Evolutionary conservation across 2,329 filamentous ascomycete genomes (phyloP).

Genomic region (Colletotrichum sp.): DNA sequence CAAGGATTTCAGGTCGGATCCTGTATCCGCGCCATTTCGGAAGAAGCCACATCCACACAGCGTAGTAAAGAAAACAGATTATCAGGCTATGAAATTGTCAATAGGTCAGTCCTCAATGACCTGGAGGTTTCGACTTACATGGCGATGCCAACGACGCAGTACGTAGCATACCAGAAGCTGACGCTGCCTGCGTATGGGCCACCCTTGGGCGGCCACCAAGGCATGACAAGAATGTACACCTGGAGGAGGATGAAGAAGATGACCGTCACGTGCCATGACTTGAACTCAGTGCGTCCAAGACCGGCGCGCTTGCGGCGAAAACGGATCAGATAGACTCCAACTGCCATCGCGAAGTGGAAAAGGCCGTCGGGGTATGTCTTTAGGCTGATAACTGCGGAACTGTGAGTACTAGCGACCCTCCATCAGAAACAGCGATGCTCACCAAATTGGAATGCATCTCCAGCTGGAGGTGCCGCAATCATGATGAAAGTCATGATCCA

Average conservation of each 20-base stretch:
- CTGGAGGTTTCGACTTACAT: constrained; percentile 52
- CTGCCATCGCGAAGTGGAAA: constrained; percentile 60
- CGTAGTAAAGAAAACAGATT: constrained; percentile 62
- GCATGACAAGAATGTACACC: constrained; percentile 70
- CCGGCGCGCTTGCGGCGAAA: constrained; percentile 55
- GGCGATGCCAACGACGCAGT: constrained; percentile 67
- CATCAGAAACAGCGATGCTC: fast-evolving
- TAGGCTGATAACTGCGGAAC: constrained; percentile 57
- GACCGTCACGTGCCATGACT: constrained; percentile 62
- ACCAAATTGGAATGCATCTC: constrained; percentile 69
- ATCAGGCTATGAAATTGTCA: constrained; percentile 41
- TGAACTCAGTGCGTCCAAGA: constrained; percentile 55
- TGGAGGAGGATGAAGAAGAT: constrained; percentile 65
- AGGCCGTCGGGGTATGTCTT: constrained; percentile 61
- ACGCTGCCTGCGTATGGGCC: constrained; percentile 68
- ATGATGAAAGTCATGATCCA: constrained; percentile 63
- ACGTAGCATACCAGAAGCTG: constrained; percentile 77
- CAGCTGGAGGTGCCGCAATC: constrained; percentile 64
- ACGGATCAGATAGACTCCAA: constrained; percentile 64
- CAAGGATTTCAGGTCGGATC: constrained; percentile 59
- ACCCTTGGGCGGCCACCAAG: constrained; percentile 71
- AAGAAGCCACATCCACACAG: constrained; percentile 61
- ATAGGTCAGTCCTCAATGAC: not conserved
- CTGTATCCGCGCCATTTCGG: constrained; percentile 57
- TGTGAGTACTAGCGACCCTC: not conserved